Percentiles rank a stretch among this genome's conserved stretches.
Evolutionary conservation across 805 yeast genomes (phyloP).

Genomic region (Wickerhamomyces rabaulensis): DNA sequence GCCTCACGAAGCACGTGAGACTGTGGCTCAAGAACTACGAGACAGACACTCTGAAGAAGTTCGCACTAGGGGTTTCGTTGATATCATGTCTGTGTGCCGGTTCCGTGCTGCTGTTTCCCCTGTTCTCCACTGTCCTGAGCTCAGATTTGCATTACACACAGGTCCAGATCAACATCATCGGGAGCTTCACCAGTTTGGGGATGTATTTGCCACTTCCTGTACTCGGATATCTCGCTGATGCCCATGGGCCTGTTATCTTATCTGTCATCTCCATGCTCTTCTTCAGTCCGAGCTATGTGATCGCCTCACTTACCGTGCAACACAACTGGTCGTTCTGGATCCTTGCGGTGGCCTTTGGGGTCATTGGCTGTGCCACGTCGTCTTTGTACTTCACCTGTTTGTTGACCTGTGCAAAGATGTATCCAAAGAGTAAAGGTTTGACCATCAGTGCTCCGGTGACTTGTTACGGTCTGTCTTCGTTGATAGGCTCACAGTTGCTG

Average conservation of each 20-base stretch:
- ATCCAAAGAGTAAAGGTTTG: constrained; percentile 68
- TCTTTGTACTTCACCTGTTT: constrained; percentile 66
- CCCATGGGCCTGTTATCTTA: constrained; percentile 75
- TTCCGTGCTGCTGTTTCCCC: constrained; percentile 74
- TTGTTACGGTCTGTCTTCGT: constrained; percentile 77
- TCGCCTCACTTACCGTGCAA: constrained; percentile 36
- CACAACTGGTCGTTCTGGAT: constrained; percentile 25
- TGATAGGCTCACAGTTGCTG: constrained; percentile 64
- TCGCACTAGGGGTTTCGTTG: constrained; percentile 55
- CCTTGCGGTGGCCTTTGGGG: constrained; percentile 46
- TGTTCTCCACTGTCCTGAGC: constrained; percentile 70
- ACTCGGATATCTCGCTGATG: constrained; percentile 76
- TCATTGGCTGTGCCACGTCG: constrained; percentile 70
- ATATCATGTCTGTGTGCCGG: constrained; percentile 73
- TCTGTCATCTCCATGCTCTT: constrained; percentile 55
- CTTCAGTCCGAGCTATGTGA: constrained; percentile 64
- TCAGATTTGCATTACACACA: constrained; percentile 55
- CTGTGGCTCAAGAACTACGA: constrained; percentile 37
- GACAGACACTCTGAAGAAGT: constrained; percentile 32
- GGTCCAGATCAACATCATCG: constrained; percentile 64
- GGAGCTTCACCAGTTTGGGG: constrained; percentile 72
- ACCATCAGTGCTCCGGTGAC: constrained; percentile 88
- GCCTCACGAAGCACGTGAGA: constrained; percentile 41
- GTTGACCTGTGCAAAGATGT: constrained; percentile 81
- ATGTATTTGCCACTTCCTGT: constrained; percentile 81